These are phyloP conservation scores for Exophiala phaeomuriformis DNA, from an alignment of 2,329 filamentous ascomycete genomes.

Conservation along the genomic window DNA sequence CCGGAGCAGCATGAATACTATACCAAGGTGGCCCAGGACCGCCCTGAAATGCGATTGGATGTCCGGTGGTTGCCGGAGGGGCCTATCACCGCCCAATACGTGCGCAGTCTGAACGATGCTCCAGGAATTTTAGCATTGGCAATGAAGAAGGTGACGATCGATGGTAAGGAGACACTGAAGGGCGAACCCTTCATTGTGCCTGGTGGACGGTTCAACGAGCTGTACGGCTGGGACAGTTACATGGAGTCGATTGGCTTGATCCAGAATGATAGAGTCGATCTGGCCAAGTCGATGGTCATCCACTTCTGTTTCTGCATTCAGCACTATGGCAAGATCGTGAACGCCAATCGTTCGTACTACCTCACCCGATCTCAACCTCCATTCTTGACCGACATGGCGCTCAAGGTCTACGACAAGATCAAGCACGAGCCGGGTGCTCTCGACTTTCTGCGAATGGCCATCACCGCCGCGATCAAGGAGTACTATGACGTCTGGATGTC, in stretches of 20 bases:
- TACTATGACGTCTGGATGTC: conserved; percentile 85
- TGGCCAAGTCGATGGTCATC: conserved; percentile 88
- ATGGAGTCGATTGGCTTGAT: conserved; percentile 92
- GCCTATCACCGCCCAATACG: conserved; percentile 70
- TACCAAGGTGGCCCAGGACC: conserved; percentile 64
- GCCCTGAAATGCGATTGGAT: conserved; percentile 79
- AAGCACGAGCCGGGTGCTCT: conserved; percentile 71
- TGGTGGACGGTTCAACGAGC: conserved; percentile 92
- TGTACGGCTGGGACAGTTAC: conserved; percentile 99
- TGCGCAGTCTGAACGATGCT: conserved; percentile 75
- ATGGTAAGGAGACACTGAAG: conserved; percentile 61
- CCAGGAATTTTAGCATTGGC: conserved; percentile 84
- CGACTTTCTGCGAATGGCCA: conserved; percentile 72
- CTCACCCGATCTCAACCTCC: conserved; percentile 89
- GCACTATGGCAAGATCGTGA: conserved; percentile 97
- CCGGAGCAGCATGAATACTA: conserved; percentile 91
- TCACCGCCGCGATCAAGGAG: conserved; percentile 91
- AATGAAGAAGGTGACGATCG: conserved; percentile 65
- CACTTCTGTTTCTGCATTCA: conserved; percentile 98
- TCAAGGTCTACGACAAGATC: conserved; percentile 89
- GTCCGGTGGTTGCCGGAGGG: conserved; percentile 65
- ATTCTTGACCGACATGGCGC: conserved; percentile 93
- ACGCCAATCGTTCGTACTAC: conserved; percentile 94
- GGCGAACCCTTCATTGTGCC: conserved; percentile 96
- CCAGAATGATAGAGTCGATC: conserved; percentile 72